A percentile compares a stretch with the other conserved stretches of the same genome.
These are phyloP conservation scores for Boletus reticuloceps DNA, from an alignment of 768 basidiomycete genomes.

Conservation along the genomic window DNA sequence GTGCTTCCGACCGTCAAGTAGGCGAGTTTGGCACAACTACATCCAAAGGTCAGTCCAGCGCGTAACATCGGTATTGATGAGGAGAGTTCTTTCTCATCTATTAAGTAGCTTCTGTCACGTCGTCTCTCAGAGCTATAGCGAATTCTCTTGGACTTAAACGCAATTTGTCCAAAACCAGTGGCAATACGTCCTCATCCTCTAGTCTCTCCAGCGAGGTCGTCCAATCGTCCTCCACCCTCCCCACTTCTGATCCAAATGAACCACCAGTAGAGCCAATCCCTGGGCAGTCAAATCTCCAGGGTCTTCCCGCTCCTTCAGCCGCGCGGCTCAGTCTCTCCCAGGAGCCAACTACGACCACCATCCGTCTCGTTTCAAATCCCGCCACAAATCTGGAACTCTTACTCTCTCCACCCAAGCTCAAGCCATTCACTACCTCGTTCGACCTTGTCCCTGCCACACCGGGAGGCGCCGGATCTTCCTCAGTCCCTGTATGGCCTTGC, in stretches of 20 bases:
- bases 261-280: conserved; percentile 49
- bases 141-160: conserved; percentile 72
- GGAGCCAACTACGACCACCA: conserved; percentile 44
- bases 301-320: conserved; percentile 56
- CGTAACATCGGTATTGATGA: background rate
- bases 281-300: conserved; percentile 55
- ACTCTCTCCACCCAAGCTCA: conserved; percentile 57
- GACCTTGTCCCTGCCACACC: conserved; percentile 66
- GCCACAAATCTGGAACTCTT: conserved; percentile 18
- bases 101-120: conserved; percentile 54
- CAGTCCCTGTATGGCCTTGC: conserved; percentile 40
- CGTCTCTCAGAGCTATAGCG: conserved; percentile 77
- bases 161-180: conserved; percentile 16
- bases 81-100: conserved; percentile 4
- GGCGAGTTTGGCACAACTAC: conserved; percentile 73
- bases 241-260: conserved; percentile 25
- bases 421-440: conserved; percentile 64
- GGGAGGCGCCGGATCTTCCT: conserved; percentile 12
- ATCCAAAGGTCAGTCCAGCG: conserved; percentile 54
- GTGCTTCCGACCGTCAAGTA: conserved; percentile 37
- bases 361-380: conserved; percentile 42
- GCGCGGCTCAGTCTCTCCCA: conserved; percentile 61
- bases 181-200: conserved; percentile 30
- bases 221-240: conserved; percentile 27
- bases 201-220: conserved; percentile 20